Conservation (phyloP, 768 basidiomycete genomes). For the Coprinopsis sp. region DNA sequence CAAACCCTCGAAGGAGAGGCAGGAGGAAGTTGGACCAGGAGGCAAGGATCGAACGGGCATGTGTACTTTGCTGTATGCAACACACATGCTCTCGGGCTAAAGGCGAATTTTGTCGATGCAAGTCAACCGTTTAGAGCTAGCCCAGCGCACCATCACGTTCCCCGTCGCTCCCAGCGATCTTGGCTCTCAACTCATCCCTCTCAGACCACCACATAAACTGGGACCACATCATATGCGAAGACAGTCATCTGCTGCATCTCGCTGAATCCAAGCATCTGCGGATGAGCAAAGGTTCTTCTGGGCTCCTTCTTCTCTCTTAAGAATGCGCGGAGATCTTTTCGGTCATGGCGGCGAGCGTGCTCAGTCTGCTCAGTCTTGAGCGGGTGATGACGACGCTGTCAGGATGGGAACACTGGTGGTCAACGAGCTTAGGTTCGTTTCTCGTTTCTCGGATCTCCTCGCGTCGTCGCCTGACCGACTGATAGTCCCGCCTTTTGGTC, state of each 20-base stretch:
- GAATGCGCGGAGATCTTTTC: slow-evolving; percentile 51
- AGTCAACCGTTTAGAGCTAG: too few relatives aligned
- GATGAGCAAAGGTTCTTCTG: slow-evolving; percentile 41
- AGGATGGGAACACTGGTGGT: slow-evolving; percentile 75
- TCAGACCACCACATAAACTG: too few relatives aligned
- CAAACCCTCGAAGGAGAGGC: slow-evolving; percentile 25
- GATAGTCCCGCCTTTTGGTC: slow-evolving; percentile 3
- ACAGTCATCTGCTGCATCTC: slow-evolving; percentile 11
- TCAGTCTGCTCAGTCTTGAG: slow-evolving; percentile 67
- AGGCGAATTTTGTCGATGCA: too few relatives aligned
- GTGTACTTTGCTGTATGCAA: slow-evolving; percentile 34
- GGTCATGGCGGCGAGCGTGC: slow-evolving; percentile 67
- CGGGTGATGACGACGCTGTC: slow-evolving; percentile 75
- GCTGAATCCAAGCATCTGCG: slow-evolving; percentile 34
- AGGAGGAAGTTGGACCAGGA: too few relatives aligned
- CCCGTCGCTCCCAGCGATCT: too few relatives aligned
- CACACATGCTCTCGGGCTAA: slow-evolving; percentile 24
- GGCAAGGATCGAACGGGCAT: too few relatives aligned
- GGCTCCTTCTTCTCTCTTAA: slow-evolving; percentile 47
- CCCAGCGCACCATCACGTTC: too few relatives aligned
- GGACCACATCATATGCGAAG: too few relatives aligned
- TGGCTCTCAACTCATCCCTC: too few relatives aligned
- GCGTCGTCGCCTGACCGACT: background rate
- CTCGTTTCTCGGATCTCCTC: slow-evolving; percentile 1
- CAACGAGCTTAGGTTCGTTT: slow-evolving; percentile 67